A percentile compares a stretch with the other conserved stretches of the same genome.
phyloP scores from a whole-genome alignment of 139 green algal genomes.

The Chlorella sp. region DNA sequence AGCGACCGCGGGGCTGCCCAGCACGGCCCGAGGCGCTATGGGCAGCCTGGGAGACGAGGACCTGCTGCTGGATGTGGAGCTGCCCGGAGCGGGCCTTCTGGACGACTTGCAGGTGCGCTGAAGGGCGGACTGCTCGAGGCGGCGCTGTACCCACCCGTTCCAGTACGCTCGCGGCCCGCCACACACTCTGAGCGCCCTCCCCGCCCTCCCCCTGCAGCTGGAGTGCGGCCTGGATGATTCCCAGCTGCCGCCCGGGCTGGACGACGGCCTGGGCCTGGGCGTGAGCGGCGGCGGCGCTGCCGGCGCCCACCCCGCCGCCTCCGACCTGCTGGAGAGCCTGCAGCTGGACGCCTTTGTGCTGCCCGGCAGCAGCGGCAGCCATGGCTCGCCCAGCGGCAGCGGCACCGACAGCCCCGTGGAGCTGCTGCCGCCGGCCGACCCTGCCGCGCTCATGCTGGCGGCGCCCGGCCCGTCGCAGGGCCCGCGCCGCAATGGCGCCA shows the following conservation, averaged over 20 bases:
- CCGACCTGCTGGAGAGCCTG: constrained; percentile 36
- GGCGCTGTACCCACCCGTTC: too few species aligned
- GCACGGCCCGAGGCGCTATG: too few species aligned
- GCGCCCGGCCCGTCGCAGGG: neutral
- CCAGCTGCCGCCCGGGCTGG: neutral
- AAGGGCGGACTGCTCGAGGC: neutral
- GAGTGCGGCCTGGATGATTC: neutral
- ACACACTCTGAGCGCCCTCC: neutral
- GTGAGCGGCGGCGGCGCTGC: neutral
- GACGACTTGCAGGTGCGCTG: constrained; percentile 20
- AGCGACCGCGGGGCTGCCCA: too few species aligned
- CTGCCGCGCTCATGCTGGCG: neutral
- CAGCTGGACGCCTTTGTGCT: constrained; percentile 25
- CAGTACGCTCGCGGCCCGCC: neutral
- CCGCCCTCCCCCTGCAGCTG: neutral
- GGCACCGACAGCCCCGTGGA: constrained; percentile 12
- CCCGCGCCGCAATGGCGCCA: neutral
- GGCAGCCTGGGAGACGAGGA: neutral
- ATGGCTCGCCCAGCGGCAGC: constrained; percentile 4
- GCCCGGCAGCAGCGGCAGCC: neutral
- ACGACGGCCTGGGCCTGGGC: constrained; percentile 20
- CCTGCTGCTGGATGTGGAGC: constrained; percentile 2
- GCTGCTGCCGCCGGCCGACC: neutral
- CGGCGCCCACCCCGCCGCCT: neutral
- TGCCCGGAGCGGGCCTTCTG: constrained; percentile 17